phyloP scores from a whole-genome alignment of 345 rosid genomes.

The Excoecaria cochinchinensis region DNA sequence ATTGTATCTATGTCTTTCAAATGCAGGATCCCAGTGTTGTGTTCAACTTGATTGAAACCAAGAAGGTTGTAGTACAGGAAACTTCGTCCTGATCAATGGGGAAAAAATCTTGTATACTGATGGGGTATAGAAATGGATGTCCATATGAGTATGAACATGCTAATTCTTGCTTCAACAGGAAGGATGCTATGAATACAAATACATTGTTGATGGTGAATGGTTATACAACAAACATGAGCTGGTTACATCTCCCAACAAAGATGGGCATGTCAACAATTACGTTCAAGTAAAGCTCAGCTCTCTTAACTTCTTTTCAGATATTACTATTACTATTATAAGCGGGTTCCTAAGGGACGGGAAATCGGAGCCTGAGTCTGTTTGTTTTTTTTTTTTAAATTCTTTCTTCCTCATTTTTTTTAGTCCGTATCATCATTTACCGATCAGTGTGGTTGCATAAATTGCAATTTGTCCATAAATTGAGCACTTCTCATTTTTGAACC shows the following conservation, averaged over 20 bases:
- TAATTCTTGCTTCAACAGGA: constrained; percentile 55
- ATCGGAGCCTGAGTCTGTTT: neutral
- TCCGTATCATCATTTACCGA: neutral
- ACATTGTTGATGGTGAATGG: constrained; percentile 87
- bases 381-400: neutral
- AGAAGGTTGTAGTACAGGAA: neutral
- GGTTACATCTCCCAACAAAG: constrained; percentile 60
- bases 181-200: constrained; percentile 89
- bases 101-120: neutral
- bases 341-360: too few relatives aligned
- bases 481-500: neutral
- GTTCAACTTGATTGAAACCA: neutral
- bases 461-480: neutral
- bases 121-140: neutral
- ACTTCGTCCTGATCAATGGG: neutral
- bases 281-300: constrained; percentile 45
- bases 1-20: neutral
- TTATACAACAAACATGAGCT: constrained; percentile 53
- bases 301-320: neutral
- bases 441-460: neutral
- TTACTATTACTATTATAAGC: neutral
- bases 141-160: neutral
- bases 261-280: constrained; percentile 80
- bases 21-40: neutral
- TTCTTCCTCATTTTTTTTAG: neutral